Evolutionary conservation across 2,329 filamentous ascomycete species (phyloP).

Genomic region (Talaromyces rugulosus): DNA sequence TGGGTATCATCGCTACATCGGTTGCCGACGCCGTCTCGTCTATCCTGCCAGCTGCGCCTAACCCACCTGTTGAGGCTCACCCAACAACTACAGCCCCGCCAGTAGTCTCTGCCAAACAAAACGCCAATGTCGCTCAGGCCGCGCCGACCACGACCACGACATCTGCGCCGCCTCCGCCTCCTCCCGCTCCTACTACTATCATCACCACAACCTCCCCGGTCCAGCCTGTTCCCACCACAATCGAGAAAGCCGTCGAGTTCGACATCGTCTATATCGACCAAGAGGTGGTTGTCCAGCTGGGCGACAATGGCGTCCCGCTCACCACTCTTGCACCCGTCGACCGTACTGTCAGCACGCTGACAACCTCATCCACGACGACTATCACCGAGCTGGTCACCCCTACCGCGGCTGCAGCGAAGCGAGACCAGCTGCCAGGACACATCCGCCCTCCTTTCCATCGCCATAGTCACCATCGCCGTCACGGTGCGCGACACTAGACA

Average conservation of each 20-base stretch:
- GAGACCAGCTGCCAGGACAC: slow-evolving; percentile 12
- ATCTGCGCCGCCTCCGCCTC: neutral
- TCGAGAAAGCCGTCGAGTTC: slow-evolving; percentile 20
- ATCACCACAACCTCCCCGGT: slow-evolving; percentile 19
- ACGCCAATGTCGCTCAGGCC: neutral
- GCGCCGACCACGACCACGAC: slow-evolving; percentile 6
- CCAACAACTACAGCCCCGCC: neutral
- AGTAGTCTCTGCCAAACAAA: neutral
- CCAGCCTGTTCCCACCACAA: slow-evolving; percentile 17
- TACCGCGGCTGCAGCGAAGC: slow-evolving; percentile 19
- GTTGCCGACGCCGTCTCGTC: neutral
- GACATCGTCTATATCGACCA: slow-evolving; percentile 28
- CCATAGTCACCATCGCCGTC: neutral
- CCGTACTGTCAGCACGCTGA: slow-evolving; percentile 17
- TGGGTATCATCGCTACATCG: neutral
- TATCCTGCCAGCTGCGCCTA: neutral
- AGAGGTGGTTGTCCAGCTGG: slow-evolving; percentile 25
- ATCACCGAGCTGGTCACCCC: slow-evolving; percentile 15
- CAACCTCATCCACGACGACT: slow-evolving; percentile 21
- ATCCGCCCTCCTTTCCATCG: neutral
- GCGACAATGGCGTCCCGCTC: slow-evolving; percentile 21
- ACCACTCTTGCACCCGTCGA: slow-evolving; percentile 22
- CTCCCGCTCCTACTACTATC: neutral
- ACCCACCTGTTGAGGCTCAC: no score
- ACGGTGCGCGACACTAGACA: neutral